Base-by-base conservation (phyloP, 2,329 filamentous ascomycete species). In the Cordyceps javanica region DNA sequence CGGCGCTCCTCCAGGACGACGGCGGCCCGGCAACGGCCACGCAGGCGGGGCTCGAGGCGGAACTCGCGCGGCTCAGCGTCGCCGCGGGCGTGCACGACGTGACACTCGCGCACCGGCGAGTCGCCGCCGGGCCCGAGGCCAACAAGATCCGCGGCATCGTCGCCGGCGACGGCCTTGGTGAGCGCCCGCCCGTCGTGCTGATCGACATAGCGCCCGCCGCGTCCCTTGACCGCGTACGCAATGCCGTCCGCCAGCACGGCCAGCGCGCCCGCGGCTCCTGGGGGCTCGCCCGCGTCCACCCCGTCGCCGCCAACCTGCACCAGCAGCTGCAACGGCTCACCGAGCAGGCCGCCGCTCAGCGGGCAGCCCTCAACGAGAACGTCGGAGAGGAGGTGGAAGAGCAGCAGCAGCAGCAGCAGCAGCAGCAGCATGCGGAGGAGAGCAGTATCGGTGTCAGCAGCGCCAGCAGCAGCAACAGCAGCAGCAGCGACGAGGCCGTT, bases 171-270 rank as follows among this genome's bases (percentile, higher is more conserved):
- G 65, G 61, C 3, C 63, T 58, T 38, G 65, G 61, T 16, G 61
- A 65, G n/a, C 62, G 63, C 11, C 67, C 70, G 0, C 63, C 66
- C 2, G 62, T 64, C 2, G 66, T 73, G 13, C 48, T 73, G n/a
- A 55, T 73, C 4, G 62, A 69, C 19, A 60, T 69, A 2, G 63
- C 65, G 21, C 67, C 70, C 16, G 62, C 58, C 1, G 42, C 77
- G 16, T 68, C 72, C 0, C 59, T 68, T 1, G 62, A 63, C 1
- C 67, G 64, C 21, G 63, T 82, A 39, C 69, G 66, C 44, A 63
- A 61, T 28, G 70, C 73, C 38, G 71, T 82, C 50, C 65, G 64
- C 5, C 68, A 69, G 11, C 78, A 82, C 65, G 76, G 74, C n/a
- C 52, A 52, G 5, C 67, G 68, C 28, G 73, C 77, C 16, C 62